These are phyloP conservation scores for Auriscalpium orientale DNA, from an alignment of 768 basidiomycete genomes.

Conservation along the genomic window DNA sequence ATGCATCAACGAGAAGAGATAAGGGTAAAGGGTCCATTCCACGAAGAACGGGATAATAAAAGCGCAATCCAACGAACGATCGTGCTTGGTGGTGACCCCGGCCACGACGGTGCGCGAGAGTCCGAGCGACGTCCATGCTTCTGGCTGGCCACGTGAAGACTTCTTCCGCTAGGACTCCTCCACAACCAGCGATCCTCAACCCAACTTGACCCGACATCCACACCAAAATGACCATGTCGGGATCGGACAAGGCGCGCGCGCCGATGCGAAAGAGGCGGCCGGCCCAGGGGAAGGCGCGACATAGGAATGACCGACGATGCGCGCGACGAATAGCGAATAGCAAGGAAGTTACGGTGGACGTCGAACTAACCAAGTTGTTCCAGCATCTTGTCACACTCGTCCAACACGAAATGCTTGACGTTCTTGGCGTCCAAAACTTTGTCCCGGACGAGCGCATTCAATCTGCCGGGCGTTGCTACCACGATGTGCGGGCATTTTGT, in stretches of 20 bases:
- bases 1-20: constrained; percentile 45
- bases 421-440: constrained; percentile 92
- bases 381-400: constrained; percentile 99
- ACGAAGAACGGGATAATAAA: constrained; percentile 22
- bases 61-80: constrained; percentile 10
- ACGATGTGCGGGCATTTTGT: constrained; percentile 97
- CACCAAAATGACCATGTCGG: constrained; percentile 16
- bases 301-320: constrained; percentile 27
- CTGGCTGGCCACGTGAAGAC: background rate
- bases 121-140: background rate
- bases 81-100: background rate
- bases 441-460: constrained; percentile 93
- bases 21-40: constrained; percentile 34
- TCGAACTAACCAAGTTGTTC: constrained; percentile 99
- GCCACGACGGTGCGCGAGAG: background rate
- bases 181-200: background rate
- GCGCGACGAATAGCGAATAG: constrained; percentile 26
- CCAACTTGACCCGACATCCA: constrained; percentile 8
- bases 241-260: constrained; percentile 12
- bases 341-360: constrained; percentile 25
- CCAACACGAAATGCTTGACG: constrained; percentile 98
- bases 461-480: constrained; percentile 94
- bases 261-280: constrained; percentile 16
- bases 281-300: too few relatives aligned
- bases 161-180: background rate